Percentiles rank a stretch among this genome's conserved stretches.
Evolutionary conservation across 495 filamentous ascomycete species (phyloP).

Genomic region (Darksidea phi): DNA sequence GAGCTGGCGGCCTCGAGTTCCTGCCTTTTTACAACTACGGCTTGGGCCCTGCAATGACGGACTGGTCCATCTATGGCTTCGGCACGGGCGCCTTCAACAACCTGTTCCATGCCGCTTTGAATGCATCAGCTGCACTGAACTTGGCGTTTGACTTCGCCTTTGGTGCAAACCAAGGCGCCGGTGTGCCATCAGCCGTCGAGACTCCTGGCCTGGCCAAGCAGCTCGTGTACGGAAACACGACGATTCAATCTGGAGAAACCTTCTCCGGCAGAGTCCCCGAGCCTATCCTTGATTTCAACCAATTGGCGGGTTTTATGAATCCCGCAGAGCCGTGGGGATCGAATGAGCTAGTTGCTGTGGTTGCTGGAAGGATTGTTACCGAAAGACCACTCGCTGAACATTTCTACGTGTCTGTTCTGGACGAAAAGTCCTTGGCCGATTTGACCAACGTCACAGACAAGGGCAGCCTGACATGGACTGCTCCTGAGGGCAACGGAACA

Average conservation of each 20-base stretch:
- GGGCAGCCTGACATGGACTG: neutral
- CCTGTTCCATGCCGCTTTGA: constrained; percentile 43
- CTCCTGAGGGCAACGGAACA: constrained; percentile 3
- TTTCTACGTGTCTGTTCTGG: no score
- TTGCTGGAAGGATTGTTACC: no score
- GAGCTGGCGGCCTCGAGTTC: constrained; percentile 49
- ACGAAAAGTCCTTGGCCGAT: constrained; percentile 11
- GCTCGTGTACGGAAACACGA: constrained; percentile 13
- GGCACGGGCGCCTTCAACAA: constrained; percentile 47
- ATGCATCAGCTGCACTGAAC: constrained; percentile 44
- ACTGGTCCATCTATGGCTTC: constrained; percentile 53
- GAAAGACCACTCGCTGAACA: no score
- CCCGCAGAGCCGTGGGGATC: constrained; percentile 9
- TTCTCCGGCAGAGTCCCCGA: constrained; percentile 11
- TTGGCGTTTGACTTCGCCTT: constrained; percentile 52
- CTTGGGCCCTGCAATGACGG: constrained; percentile 15
- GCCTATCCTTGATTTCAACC: neutral
- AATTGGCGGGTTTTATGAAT: constrained; percentile 8
- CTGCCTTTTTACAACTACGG: constrained; percentile 49
- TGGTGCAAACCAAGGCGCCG: constrained; percentile 51
- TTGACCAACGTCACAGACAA: constrained; percentile 10
- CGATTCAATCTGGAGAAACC: constrained; percentile 3
- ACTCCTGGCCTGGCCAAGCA: constrained; percentile 18
- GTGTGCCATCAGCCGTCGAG: constrained; percentile 46
- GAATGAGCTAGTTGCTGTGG: no score